Conservation (phyloP, 2,329 filamentous ascomycete genomes). For the Claviceps spartinae region DNA sequence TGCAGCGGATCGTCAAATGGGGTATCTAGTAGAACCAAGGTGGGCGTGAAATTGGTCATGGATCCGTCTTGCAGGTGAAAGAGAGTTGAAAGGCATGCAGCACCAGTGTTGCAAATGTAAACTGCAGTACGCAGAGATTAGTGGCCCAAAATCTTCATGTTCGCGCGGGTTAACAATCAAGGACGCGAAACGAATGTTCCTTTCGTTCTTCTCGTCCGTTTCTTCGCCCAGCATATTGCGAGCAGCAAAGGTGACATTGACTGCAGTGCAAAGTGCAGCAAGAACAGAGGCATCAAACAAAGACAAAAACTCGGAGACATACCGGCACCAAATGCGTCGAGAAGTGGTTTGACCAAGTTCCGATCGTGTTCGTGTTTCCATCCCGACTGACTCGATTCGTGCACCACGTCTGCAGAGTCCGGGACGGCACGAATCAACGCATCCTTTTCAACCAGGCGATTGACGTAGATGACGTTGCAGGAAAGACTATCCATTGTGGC, state of each 20-base stretch:
- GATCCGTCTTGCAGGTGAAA: conserved; percentile 39
- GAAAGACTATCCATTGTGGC: conserved; percentile 43
- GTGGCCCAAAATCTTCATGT: background rate
- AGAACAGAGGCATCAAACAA: background rate
- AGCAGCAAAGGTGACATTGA: background rate
- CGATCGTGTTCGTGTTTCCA: conserved; percentile 27
- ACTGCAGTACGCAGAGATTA: conserved; percentile 25
- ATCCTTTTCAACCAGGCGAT: conserved; percentile 37
- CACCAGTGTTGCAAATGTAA: conserved; percentile 39
- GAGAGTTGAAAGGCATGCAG: conserved; percentile 38
- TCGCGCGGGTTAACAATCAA: too few relatives aligned
- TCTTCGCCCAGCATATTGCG: background rate
- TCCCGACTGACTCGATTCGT: conserved; percentile 10
- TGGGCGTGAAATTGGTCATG: conserved; percentile 39
- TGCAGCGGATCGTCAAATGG: conserved; percentile 35
- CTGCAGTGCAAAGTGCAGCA: background rate
- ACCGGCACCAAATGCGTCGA: conserved; percentile 44
- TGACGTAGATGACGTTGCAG: conserved; percentile 48
- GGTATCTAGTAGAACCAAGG: conserved; percentile 43
- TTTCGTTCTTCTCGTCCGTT: too few relatives aligned
- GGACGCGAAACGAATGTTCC: too few relatives aligned
- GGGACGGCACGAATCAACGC: conserved; percentile 24
- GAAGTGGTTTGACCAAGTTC: conserved; percentile 33
- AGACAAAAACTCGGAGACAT: background rate
- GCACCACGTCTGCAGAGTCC: conserved; percentile 3